phyloP scores from a whole-genome alignment of 2,329 filamentous ascomycete species.

The Fusarium sp. region DNA sequence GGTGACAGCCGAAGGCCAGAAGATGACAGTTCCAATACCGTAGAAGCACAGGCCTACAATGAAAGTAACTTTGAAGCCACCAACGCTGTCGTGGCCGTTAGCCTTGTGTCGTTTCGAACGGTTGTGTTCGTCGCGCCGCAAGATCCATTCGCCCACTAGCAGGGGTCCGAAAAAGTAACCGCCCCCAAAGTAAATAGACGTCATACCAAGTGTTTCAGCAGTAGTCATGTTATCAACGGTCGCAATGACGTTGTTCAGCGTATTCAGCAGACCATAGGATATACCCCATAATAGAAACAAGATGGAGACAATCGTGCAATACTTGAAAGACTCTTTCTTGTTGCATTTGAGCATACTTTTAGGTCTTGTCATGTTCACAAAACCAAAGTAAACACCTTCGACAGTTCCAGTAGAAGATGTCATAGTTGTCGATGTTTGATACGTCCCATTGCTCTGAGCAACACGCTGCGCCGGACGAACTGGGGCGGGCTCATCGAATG shows the following conservation, averaged over 20 bases:
- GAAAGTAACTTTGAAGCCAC: constrained; percentile 83
- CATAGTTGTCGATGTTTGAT: constrained; percentile 49
- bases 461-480: constrained; percentile 21
- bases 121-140: constrained; percentile 74
- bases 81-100: constrained; percentile 59
- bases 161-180: constrained; percentile 78
- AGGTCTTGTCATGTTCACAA: constrained; percentile 76
- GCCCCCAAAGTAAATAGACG: constrained; percentile 76
- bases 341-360: constrained; percentile 78
- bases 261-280: constrained; percentile 87
- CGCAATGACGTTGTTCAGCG: constrained; percentile 79
- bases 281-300: constrained; percentile 93
- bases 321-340: constrained; percentile 74
- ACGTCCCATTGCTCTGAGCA: constrained; percentile 17
- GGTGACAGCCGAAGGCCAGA: constrained; percentile 84
- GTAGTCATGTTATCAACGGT: constrained; percentile 70
- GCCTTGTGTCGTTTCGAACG: constrained; percentile 57
- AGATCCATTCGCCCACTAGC: constrained; percentile 75
- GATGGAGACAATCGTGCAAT: constrained; percentile 79
- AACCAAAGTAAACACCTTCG: constrained; percentile 76
- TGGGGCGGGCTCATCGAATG: constrained; percentile 48
- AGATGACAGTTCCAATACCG: constrained; percentile 82
- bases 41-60: constrained; percentile 82
- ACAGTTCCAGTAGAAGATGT: constrained; percentile 51
- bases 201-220: constrained; percentile 74